Percentiles rank a stretch among this genome's conserved stretches.
phyloP scores from a whole-genome alignment of 2,329 filamentous ascomycete species.

The Venturiaceae sp. region DNA sequence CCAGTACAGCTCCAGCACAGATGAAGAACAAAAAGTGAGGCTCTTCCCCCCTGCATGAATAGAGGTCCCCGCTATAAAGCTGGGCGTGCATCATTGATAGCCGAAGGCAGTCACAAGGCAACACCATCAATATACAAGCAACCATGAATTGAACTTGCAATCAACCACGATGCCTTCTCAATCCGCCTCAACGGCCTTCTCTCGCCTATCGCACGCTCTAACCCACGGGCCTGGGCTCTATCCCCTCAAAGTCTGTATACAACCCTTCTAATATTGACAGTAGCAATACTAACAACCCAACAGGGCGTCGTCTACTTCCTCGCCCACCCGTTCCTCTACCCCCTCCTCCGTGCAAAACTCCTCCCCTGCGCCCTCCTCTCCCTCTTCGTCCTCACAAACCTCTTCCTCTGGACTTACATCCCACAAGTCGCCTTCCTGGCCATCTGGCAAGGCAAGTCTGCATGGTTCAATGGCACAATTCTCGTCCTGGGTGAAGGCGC shows the following conservation, averaged over 20 bases:
- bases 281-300: not conserved
- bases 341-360: constrained; percentile 67
- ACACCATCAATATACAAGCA: not conserved
- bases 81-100: too few relatives aligned
- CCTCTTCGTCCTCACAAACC: constrained; percentile 67
- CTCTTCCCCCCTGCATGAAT: too few relatives aligned
- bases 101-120: not conserved
- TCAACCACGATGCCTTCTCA: not conserved
- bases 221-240: constrained; percentile 30
- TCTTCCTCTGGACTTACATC: constrained; percentile 82
- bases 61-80: too few relatives aligned
- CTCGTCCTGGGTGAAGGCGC: constrained; percentile 64
- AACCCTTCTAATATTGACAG: not conserved
- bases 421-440: constrained; percentile 83
- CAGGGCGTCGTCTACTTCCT: constrained; percentile 76
- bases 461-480: constrained; percentile 84
- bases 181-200: not conserved
- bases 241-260: constrained; percentile 31
- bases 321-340: constrained; percentile 69
- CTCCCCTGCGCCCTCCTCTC: constrained; percentile 77
- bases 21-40: too few relatives aligned
- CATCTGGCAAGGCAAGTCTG: constrained; percentile 74
- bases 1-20: too few relatives aligned
- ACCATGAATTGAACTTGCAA: not conserved
- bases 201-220: constrained; percentile 5